Conservation (phyloP, 768 basidiomycete species). For the Podaxis mareebaensis region DNA sequence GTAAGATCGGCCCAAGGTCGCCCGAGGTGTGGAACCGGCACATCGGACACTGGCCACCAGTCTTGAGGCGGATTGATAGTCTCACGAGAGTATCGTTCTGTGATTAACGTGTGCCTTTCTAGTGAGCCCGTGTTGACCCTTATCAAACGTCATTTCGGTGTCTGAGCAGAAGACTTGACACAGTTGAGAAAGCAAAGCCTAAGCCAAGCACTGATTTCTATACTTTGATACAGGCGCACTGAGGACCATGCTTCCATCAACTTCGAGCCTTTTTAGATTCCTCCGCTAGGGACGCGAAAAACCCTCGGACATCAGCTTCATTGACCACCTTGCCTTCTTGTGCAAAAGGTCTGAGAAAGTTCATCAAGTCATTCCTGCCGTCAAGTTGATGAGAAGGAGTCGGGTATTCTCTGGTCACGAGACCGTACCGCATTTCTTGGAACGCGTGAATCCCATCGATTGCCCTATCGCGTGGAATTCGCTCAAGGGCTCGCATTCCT, state of each 20-base stretch:
- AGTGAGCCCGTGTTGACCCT: background rate
- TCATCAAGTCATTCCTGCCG: slow-evolving; percentile 67
- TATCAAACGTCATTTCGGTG: background rate
- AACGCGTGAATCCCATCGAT: slow-evolving; percentile 85
- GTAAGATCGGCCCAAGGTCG: slow-evolving; percentile 1
- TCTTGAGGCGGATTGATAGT: background rate
- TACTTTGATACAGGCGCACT: background rate
- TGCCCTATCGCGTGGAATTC: slow-evolving; percentile 76
- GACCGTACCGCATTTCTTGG: slow-evolving; percentile 74
- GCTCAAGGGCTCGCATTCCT: slow-evolving; percentile 74
- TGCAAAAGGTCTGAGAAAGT: slow-evolving; percentile 78
- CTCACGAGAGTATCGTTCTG: slow-evolving; percentile 2
- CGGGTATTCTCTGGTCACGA: background rate
- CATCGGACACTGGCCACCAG: background rate
- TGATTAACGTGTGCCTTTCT: background rate
- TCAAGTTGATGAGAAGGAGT: slow-evolving; percentile 1
- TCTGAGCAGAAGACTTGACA: background rate
- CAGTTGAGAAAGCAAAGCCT: background rate
- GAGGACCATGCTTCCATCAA: slow-evolving; percentile 4
- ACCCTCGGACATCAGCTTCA: slow-evolving; percentile 67
- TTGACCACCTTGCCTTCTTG: slow-evolving; percentile 73
- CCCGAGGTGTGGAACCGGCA: background rate
- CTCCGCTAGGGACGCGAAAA: slow-evolving; percentile 59
- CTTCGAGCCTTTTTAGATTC: slow-evolving; percentile 27
- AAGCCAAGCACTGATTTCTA: background rate